phyloP scores from a whole-genome alignment of 208 protist species.

The Trypanosoma brucei region DNA sequence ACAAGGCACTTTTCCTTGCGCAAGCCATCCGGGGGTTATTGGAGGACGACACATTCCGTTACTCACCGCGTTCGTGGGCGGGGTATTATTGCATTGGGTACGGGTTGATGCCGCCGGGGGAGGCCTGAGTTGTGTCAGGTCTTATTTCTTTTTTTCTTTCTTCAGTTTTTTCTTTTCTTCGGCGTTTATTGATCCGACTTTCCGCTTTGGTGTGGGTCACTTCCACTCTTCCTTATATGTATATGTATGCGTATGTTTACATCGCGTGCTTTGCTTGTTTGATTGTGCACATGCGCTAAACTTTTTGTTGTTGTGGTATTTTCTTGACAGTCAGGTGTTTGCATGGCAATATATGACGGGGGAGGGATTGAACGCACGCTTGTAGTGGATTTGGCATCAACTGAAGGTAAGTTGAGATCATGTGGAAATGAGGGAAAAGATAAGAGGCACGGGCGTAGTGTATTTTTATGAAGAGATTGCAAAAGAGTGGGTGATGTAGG shows the following conservation, averaged over 20 bases:
- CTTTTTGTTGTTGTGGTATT: too few species aligned
- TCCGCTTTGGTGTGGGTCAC: background rate
- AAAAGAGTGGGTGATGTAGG: too few species aligned
- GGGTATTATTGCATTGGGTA: constrained; percentile 82
- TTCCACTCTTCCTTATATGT: constrained; percentile 13
- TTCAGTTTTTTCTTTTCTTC: background rate
- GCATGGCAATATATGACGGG: too few species aligned
- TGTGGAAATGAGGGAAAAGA: too few species aligned
- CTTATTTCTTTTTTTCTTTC: background rate
- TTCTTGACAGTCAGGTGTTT: too few species aligned
- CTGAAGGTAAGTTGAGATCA: too few species aligned
- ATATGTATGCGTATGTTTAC: constrained; percentile 16
- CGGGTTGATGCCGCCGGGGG: constrained; percentile 12
- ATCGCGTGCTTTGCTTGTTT: background rate
- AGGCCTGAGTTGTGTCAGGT: background rate
- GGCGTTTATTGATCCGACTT: background rate
- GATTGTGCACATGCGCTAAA: too few species aligned
- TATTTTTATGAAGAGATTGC: too few species aligned
- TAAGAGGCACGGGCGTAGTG: too few species aligned
- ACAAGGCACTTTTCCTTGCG: constrained; percentile 71
- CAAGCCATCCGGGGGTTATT: constrained; percentile 62
- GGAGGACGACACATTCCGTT: constrained; percentile 53
- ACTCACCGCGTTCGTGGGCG: constrained; percentile 69
- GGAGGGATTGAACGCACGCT: too few species aligned
- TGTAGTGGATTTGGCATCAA: too few species aligned